Percentiles rank a stretch among this genome's conserved stretches.
Conservation (phyloP, 768 basidiomycete genomes). For the Hygrophorus russula region DNA sequence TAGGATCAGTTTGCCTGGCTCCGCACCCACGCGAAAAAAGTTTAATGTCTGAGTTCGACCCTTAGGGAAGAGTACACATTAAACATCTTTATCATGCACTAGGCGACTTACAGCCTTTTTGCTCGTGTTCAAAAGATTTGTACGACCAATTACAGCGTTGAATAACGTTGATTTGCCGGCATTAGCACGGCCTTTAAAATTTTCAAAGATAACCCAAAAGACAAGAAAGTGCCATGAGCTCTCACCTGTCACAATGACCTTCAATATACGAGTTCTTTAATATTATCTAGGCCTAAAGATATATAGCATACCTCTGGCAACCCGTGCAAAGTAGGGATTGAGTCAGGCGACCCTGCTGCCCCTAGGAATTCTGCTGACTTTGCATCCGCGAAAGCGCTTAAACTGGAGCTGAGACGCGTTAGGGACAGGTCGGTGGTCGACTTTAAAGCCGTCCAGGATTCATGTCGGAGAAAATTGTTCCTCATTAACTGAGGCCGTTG, state of each 20-base stretch:
- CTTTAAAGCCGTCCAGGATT: no score
- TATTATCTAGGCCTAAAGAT: slow-evolving; percentile 3
- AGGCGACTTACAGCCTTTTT: slow-evolving; percentile 50
- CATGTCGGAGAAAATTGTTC: no score
- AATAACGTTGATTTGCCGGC: slow-evolving; percentile 68
- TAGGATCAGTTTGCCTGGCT: slow-evolving; percentile 47
- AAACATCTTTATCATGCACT: not conserved
- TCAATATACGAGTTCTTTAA: not conserved
- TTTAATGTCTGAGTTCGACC: slow-evolving; percentile 65
- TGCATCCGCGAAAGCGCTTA: slow-evolving; percentile 17
- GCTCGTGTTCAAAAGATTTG: slow-evolving; percentile 46
- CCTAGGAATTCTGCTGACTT: slow-evolving; percentile 27
- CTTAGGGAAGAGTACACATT: slow-evolving; percentile 21
- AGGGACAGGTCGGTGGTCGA: no score
- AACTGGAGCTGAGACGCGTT: no score
- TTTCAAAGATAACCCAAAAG: not conserved
- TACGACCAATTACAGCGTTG: slow-evolving; percentile 55
- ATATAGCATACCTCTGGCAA: slow-evolving; percentile 28
- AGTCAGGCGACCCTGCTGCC: slow-evolving; percentile 23
- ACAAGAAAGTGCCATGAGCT: not conserved
- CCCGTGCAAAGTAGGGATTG: slow-evolving; percentile 28
- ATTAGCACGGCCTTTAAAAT: slow-evolving; percentile 56
- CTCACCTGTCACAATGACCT: slow-evolving; percentile 38
- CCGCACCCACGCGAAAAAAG: slow-evolving; percentile 57
- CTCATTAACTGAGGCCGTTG: no score